Base-by-base conservation (phyloP, 108 stramenopile species). In the Cyclotella cryptica region DNA sequence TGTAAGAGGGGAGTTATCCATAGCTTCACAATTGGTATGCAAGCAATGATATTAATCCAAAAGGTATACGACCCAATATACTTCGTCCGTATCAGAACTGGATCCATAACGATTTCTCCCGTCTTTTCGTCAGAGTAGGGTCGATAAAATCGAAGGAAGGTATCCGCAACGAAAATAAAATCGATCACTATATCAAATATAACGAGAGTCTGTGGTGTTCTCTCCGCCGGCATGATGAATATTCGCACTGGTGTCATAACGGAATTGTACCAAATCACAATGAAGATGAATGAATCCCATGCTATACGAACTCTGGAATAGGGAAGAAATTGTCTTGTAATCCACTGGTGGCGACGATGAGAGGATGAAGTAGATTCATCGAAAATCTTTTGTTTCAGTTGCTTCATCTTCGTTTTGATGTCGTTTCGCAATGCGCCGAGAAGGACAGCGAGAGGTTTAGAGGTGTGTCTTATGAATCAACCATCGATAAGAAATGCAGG, bases 241-340 rank as follows among this genome's bases (percentile, higher is more conserved):
- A 86, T 72, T 29, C 71, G 75, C 14, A 84, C 65, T 28, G 86
- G 80, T 5, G 84, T 87, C 5, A 82, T 61, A 46, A 84, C 73
- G 0, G 71, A 72, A 35, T 84, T 87, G 75, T 84, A 87, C 75
- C 83, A 80, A 49, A 84, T 81, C 44, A 84, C 83, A 14, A 77
- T 19, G 53, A 87, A 81, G 15, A 78, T 78, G 79, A 84, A 81
- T 21, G 73, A 62, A 57, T 78, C 80, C 83, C 83, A 87, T 43
- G 47, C n/a, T 17, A 79, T 44, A 21, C 86, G 55, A n/a, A 74
- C 63, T 26, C 41, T 70, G 12, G 69, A 71, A 55, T 82, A 69
- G 42, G 85, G 85, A 12, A 84, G 42, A 55, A 84, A 77, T 17
- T 44, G 66, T 5, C 18, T 44, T 12, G 67, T 22, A 22, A 77